phyloP scores from a whole-genome alignment of 805 yeast species.

The Lipomyces sp. region DNA sequence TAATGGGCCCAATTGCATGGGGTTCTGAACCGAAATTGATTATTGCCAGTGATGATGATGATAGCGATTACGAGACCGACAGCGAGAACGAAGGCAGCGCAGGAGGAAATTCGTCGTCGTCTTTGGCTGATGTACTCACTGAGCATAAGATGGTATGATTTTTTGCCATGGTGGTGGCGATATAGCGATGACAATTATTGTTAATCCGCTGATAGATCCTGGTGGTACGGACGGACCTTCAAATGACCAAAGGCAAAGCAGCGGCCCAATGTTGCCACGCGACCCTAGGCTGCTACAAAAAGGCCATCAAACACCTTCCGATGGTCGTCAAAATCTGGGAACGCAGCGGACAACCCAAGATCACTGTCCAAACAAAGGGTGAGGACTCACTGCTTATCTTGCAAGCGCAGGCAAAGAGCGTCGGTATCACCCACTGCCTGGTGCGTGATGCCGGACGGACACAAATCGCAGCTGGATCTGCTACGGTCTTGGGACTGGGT shows the following conservation, averaged over 20 bases:
- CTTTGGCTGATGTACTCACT: slow-evolving; percentile 20
- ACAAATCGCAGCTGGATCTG: slow-evolving; percentile 93
- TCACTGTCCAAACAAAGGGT: slow-evolving; percentile 68
- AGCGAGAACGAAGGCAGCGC: slow-evolving; percentile 11
- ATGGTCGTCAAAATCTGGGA: slow-evolving; percentile 76
- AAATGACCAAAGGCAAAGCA: slow-evolving; percentile 92
- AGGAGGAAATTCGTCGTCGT: slow-evolving; percentile 14
- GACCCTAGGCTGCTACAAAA: slow-evolving; percentile 84
- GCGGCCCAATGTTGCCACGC: slow-evolving; percentile 99
- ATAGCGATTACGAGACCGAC: slow-evolving; percentile 22
- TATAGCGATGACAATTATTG: neutral
- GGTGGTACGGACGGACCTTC: slow-evolving; percentile 83
- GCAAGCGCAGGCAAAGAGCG: slow-evolving; percentile 77
- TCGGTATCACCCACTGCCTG: slow-evolving; percentile 76
- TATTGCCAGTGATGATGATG: slow-evolving; percentile 8
- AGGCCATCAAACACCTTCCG: slow-evolving; percentile 61
- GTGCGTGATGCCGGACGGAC: slow-evolving; percentile 98
- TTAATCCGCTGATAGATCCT: slow-evolving; percentile 56
- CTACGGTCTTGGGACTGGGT: slow-evolving; percentile 95
- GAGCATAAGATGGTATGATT: slow-evolving; percentile 33
- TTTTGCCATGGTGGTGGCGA: neutral
- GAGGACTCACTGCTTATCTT: slow-evolving; percentile 74
- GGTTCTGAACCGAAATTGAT: neutral
- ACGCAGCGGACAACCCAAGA: slow-evolving; percentile 87
- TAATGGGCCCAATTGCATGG: neutral